Evolutionary conservation across 2,329 filamentous ascomycete genomes (phyloP).

Genomic region (Penicillium capsulatum): DNA sequence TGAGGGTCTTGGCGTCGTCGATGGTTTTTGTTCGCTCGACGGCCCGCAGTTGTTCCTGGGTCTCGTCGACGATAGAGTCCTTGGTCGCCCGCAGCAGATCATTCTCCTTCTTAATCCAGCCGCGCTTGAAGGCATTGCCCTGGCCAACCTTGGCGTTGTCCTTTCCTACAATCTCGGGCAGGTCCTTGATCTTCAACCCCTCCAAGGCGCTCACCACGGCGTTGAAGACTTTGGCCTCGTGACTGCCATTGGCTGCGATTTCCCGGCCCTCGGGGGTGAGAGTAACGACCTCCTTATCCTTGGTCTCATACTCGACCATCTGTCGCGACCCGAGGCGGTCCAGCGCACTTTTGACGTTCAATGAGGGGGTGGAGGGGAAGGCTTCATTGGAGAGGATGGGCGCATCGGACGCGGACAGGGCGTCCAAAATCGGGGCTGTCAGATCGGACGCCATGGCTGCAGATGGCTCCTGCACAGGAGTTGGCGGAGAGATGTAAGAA

Average conservation of each 20-base stretch:
- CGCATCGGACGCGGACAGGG: conserved; percentile 57
- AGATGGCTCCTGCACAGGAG: conserved; percentile 24
- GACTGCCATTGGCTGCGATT: conserved; percentile 70
- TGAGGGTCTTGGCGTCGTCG: conserved; percentile 68
- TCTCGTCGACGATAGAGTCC: conserved; percentile 75
- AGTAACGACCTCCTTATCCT: conserved; percentile 71
- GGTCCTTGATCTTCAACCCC: conserved; percentile 73
- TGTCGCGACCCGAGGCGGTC: conserved; percentile 78
- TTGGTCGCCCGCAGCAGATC: conserved; percentile 53
- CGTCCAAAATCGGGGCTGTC: conserved; percentile 60
- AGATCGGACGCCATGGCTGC: conserved; percentile 53
- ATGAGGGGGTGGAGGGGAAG: conserved; percentile 64
- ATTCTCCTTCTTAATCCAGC: conserved; percentile 63
- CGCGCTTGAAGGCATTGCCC: conserved; percentile 82
- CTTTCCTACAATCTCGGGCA: conserved; percentile 50
- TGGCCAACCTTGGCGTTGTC: conserved; percentile 65
- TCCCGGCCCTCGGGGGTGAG: conserved; percentile 71
- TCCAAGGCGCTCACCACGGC: conserved; percentile 68
- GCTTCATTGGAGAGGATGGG: conserved; percentile 64
- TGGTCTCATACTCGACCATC: conserved; percentile 81
- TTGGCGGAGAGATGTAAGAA: conserved; percentile 12
- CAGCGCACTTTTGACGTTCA: conserved; percentile 76
- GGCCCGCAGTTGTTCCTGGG: conserved; percentile 67
- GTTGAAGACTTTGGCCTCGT: conserved; percentile 78
- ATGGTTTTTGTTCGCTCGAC: conserved; percentile 68